A percentile compares a stretch with the other conserved stretches of the same genome.
phyloP scores from a whole-genome alignment of 345 rosid genomes.

The Toxicodendron radicans region DNA sequence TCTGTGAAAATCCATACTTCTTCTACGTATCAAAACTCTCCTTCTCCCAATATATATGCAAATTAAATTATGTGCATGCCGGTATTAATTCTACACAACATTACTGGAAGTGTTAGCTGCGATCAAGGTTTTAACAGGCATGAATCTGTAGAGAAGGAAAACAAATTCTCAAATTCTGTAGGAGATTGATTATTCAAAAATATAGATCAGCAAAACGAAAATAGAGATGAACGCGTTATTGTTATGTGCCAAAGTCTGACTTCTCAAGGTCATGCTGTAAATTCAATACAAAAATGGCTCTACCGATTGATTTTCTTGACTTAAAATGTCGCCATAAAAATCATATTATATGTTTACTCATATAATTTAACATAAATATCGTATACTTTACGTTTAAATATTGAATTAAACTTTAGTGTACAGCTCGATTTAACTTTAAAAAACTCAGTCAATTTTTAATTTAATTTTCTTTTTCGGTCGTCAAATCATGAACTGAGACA shows the following conservation, averaged over 20 bases:
- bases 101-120: too few relatives aligned
- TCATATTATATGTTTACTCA: neutral
- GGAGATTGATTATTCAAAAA: too few relatives aligned
- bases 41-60: too few relatives aligned
- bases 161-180: too few relatives aligned
- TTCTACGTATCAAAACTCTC: too few relatives aligned
- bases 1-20: too few relatives aligned
- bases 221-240: neutral
- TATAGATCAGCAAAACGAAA: neutral
- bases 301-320: neutral
- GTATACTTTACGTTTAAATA: neutral
- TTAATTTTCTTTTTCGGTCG: neutral
- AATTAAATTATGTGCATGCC: too few relatives aligned
- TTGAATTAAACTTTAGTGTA: too few relatives aligned
- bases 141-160: neutral
- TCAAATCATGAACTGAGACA: neutral
- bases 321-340: neutral
- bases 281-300: too few relatives aligned
- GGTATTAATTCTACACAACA: too few relatives aligned
- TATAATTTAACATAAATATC: neutral
- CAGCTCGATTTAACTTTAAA: neutral
- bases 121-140: too few relatives aligned
- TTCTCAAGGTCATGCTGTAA: neutral
- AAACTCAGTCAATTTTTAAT: neutral
- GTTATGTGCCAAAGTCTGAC: neutral